Evolutionary conservation across 1,284 basidiomycete genomes (phyloP), one percentile per base, ranked within the genome.

Genomic region (Rhodotorula sp.): DNA sequence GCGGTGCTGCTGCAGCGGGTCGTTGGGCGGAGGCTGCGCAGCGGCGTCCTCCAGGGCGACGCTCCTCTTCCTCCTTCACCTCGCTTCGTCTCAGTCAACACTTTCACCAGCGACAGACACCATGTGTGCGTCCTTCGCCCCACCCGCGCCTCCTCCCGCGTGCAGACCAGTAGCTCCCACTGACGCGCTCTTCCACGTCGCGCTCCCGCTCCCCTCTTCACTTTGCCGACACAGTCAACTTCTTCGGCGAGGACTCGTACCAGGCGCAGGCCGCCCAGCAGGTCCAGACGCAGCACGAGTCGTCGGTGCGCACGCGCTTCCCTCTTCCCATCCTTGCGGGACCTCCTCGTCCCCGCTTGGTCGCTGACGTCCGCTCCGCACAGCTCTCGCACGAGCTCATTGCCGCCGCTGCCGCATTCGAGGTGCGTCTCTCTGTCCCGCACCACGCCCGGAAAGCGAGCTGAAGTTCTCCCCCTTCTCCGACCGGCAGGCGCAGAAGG

Each of bases 311-410:
- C 44, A 44, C 44, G 15, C 10, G 15, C 44, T 17, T 44, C 44
- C 44, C 19, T 34, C 37, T 29, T 21, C 39, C 48, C 56, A 13
- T 25, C 8, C 54, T 44, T 36, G 19, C 37, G 19, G 25, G n/a
- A 46, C 22, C 32, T 13, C 15, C n/a, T n/a, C n/a, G n/a, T n/a
- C n/a, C n/a, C n/a, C n/a, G n/a, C n/a, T n/a, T n/a, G n/a, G n/a
- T 19, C 9, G 13, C 29, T 51, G 37, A 32, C 44, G 6, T 50
- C 12, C 13, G 0, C 12, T 6, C 6, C 3, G 13, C 39, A 6
- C 5, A 74, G 69, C 32, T 74, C 27, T 46, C 61, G 9, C 75
- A 76, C 64, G 74, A 72, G 51, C 32, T 70, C 9, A 50, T 61
- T 32, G 59, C 59, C 17, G 59, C 46, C 12, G 36, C 59, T 22